A percentile compares a stretch with the other conserved stretches of the same genome.
These are phyloP conservation scores for Irpex sp. DNA, from an alignment of 1,284 basidiomycete genomes.

Conservation along the genomic window DNA sequence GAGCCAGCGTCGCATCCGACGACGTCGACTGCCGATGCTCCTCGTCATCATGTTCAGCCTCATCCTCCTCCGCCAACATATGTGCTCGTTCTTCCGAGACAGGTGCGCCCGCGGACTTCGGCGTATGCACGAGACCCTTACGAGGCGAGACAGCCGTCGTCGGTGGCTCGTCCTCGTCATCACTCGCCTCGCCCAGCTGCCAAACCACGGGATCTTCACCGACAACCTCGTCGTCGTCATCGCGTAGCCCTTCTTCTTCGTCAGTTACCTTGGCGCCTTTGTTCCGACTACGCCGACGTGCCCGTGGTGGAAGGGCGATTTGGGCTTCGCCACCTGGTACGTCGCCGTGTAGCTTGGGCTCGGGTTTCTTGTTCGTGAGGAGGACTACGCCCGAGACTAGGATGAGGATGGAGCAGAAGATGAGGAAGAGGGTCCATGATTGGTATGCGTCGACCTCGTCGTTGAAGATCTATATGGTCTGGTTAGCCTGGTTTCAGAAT, in stretches of 20 bases:
- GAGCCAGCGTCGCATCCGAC: conserved; percentile 35
- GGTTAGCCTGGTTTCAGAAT: conserved; percentile 6
- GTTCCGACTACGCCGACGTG: conserved; percentile 13
- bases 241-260: conserved; percentile 35
- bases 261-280: conserved; percentile 19
- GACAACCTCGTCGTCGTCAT: conserved; percentile 29
- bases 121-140: conserved; percentile 1
- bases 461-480: conserved; percentile 57
- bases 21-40: conserved; percentile 31
- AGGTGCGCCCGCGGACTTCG: background rate
- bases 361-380: conserved; percentile 82
- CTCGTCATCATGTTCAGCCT: conserved; percentile 24
- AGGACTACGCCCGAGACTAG: conserved; percentile 86
- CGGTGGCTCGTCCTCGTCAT: conserved; percentile 44
- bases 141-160: conserved; percentile 6
- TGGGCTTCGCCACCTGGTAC: conserved; percentile 13
- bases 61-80: conserved; percentile 21
- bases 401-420: conserved; percentile 80
- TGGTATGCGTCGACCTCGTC: conserved; percentile 80
- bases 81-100: conserved; percentile 21
- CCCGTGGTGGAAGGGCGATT: conserved; percentile 2
- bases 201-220: conserved; percentile 45
- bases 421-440: conserved; percentile 82
- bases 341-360: conserved; percentile 26
- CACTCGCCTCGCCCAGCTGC: conserved; percentile 64